These are phyloP conservation scores for Cinnamomum micranthum DNA, from an alignment of 164 flowering plant species.

Conservation along the genomic window DNA sequence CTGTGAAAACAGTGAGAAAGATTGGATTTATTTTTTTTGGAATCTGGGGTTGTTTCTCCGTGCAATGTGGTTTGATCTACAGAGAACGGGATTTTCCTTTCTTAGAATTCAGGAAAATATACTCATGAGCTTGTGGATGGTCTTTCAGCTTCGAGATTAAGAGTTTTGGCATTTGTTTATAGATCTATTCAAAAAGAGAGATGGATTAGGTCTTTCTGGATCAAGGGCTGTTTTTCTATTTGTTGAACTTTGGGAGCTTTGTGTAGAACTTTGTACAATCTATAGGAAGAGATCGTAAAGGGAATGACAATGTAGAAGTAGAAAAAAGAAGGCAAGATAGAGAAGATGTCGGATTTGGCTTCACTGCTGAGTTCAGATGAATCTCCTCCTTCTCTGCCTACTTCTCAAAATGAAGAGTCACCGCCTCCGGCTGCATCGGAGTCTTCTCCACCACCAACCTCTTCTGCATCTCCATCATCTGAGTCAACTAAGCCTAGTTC, in stretches of 20 bases:
- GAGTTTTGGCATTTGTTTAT: not conserved
- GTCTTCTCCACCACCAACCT: not conserved
- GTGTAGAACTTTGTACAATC: not conserved
- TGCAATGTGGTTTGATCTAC: not conserved
- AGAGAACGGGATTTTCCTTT: not conserved
- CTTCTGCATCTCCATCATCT: constrained; percentile 14
- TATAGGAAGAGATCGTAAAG: not conserved
- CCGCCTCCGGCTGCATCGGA: not conserved
- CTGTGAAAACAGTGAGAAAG: not conserved
- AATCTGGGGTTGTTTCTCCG: too few relatives aligned
- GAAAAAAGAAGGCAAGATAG: not conserved
- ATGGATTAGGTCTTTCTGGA: not conserved
- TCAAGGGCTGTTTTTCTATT: not conserved
- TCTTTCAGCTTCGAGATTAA: not conserved
- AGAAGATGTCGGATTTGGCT: not conserved
- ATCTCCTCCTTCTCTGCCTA: not conserved
- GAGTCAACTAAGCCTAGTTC: not conserved
- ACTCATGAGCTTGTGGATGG: too few relatives aligned
- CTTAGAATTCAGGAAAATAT: not conserved
- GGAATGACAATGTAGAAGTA: not conserved
- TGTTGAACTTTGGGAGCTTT: constrained; percentile 1
- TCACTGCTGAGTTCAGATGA: not conserved
- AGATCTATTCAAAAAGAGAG: not conserved
- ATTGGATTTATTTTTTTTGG: not conserved
- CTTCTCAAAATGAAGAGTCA: not conserved